Percentiles rank a stretch among this genome's conserved stretches.
Conservation (phyloP, 2,329 filamentous ascomycete genomes). For the Beauveria asiatica region DNA sequence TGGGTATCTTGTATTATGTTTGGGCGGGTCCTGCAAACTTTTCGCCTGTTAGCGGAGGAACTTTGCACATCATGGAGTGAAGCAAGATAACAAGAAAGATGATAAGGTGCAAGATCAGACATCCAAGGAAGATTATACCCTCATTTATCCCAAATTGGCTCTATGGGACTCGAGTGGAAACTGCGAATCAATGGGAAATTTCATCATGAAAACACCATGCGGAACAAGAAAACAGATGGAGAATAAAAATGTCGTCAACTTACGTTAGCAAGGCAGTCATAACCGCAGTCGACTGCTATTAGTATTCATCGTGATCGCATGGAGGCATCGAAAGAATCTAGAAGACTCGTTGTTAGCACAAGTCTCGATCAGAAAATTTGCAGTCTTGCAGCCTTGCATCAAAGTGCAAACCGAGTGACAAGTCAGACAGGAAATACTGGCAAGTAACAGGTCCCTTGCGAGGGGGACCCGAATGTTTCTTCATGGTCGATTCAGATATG, state of each 20-base stretch:
- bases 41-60: constrained; percentile 18
- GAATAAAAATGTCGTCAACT: constrained; percentile 6
- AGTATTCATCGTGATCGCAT: neutral
- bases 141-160: constrained; percentile 64
- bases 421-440: constrained; percentile 80
- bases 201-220: constrained; percentile 50
- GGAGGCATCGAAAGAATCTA: neutral
- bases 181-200: constrained; percentile 74
- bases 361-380: neutral
- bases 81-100: constrained; percentile 12
- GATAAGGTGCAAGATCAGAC: constrained; percentile 45
- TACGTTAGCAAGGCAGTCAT: constrained; percentile 1
- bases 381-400: constrained; percentile 7
- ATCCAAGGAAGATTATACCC: constrained; percentile 66
- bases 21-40: constrained; percentile 11
- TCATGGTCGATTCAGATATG: constrained; percentile 84
- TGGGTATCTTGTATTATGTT: neutral
- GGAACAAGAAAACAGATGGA: constrained; percentile 6
- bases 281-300: neutral
- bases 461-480: constrained; percentile 56
- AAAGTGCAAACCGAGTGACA: constrained; percentile 10
- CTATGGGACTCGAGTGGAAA: constrained; percentile 73
- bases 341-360: constrained; percentile 2
- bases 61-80: neutral
- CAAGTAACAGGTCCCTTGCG: constrained; percentile 70